Conservation (phyloP, 1,139 yeast genomes). For the Diutina rugosa region DNA sequence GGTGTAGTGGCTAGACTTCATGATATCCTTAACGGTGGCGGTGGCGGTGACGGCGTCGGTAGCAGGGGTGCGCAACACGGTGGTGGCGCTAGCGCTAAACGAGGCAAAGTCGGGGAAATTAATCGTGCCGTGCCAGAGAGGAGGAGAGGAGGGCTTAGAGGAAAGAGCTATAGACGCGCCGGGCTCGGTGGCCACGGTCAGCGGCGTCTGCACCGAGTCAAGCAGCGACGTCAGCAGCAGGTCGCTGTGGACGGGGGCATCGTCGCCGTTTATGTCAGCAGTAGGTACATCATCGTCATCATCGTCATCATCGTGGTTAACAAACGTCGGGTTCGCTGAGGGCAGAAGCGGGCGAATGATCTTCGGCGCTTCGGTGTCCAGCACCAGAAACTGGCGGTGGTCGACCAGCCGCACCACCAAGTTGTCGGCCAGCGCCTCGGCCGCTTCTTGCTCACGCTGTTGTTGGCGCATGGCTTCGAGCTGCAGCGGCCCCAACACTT, state of each 20-base stretch:
- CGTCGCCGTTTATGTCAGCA: slow-evolving; percentile 1
- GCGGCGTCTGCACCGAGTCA: slow-evolving; percentile 1
- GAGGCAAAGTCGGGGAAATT: slow-evolving; percentile 42
- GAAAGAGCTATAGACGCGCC: background rate
- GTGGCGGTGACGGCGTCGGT: background rate
- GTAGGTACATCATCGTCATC: background rate
- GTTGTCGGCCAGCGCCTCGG: background rate
- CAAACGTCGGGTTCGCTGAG: background rate
- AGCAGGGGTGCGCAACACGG: background rate
- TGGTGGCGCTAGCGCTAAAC: slow-evolving; percentile 21
- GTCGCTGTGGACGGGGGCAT: slow-evolving; percentile 1
- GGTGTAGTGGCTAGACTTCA: slow-evolving; percentile 17
- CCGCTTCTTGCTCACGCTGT: background rate
- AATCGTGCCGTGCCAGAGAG: slow-evolving; percentile 44
- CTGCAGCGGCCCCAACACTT: background rate
- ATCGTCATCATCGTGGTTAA: slow-evolving; percentile 6
- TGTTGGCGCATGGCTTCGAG: background rate
- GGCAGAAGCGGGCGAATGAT: slow-evolving; percentile 1
- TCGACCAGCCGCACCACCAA: slow-evolving; percentile 1
- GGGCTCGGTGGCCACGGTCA: slow-evolving; percentile 2
- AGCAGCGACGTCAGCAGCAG: slow-evolving; percentile 2
- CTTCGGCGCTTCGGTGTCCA: background rate
- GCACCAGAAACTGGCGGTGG: background rate
- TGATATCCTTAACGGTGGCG: background rate
- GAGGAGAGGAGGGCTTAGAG: slow-evolving; percentile 2